phyloP scores from a whole-genome alignment of 2,329 filamentous ascomycete genomes.

The Neonectria coccinea region DNA sequence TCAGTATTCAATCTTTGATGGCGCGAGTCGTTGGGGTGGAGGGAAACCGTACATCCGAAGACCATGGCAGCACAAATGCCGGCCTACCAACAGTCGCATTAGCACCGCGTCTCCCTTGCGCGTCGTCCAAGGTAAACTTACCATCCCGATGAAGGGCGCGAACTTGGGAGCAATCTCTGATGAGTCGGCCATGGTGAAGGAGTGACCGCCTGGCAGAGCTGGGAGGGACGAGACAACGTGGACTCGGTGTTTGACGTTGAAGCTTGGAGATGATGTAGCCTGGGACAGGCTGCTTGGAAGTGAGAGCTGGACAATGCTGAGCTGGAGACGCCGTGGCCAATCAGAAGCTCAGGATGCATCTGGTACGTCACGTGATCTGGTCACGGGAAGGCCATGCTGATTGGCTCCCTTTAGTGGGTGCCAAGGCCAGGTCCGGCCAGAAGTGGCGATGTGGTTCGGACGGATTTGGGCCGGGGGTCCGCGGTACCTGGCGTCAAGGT shows the following conservation, averaged over 20 bases:
- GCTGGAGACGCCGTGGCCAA: slow-evolving; percentile 38
- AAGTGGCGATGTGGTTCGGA: slow-evolving; percentile 20
- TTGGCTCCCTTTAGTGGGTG: slow-evolving; percentile 32
- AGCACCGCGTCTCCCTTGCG: slow-evolving; percentile 39
- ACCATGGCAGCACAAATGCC: slow-evolving; percentile 86
- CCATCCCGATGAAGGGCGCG: slow-evolving; percentile 90
- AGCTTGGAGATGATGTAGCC: slow-evolving; percentile 47
- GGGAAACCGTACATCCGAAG: slow-evolving; percentile 75
- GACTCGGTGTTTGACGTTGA: slow-evolving; percentile 37
- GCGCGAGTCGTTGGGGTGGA: slow-evolving; percentile 29
- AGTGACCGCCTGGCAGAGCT: slow-evolving; percentile 37
- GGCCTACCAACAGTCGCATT: slow-evolving; percentile 61
- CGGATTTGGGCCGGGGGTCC: slow-evolving; percentile 28
- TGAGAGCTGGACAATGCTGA: slow-evolving; percentile 37
- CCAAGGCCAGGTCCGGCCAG: neutral
- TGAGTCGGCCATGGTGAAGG: slow-evolving; percentile 61
- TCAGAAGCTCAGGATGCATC: slow-evolving; percentile 13
- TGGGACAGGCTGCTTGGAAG: slow-evolving; percentile 38
- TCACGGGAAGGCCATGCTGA: neutral
- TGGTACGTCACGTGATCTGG: slow-evolving; percentile 26
- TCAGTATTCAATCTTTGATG: slow-evolving; percentile 42
- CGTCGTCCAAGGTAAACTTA: slow-evolving; percentile 57
- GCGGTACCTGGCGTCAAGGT: slow-evolving; percentile 26
- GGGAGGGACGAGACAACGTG: slow-evolving; percentile 35
- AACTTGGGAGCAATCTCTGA: slow-evolving; percentile 80